Conservation (phyloP, 225 moss, liverwort and hornwort genomes). For the Pseudoscleropodium purum region DNA sequence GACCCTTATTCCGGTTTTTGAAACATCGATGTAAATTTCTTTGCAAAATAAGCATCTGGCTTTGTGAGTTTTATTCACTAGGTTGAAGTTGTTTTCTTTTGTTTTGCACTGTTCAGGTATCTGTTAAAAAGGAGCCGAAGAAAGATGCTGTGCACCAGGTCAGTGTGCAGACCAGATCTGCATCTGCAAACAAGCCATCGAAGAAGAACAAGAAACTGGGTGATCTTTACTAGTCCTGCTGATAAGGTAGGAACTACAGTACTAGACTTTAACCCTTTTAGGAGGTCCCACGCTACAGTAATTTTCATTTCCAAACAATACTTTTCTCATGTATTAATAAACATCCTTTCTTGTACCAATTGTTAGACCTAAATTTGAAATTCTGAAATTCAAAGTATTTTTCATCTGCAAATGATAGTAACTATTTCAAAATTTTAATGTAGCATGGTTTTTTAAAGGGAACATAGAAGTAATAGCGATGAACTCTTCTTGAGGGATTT, state of each 20-base stretch:
- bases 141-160: slow-evolving; percentile 18
- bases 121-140: slow-evolving; percentile 19
- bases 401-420: not conserved
- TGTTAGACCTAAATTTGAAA: not conserved
- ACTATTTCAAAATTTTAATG: not conserved
- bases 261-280: not conserved
- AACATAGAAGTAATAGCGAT: not conserved
- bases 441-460: not conserved
- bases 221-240: slow-evolving; percentile 24
- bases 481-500: not conserved
- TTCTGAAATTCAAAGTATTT: not conserved
- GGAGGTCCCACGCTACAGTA: not conserved
- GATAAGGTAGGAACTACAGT: not conserved
- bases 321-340: no score
- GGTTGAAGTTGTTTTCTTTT: not conserved
- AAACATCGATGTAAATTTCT: not conserved
- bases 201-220: slow-evolving; percentile 41
- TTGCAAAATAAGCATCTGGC: not conserved
- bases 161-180: slow-evolving; percentile 18
- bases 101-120: not conserved
- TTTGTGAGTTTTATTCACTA: not conserved
- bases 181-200: slow-evolving; percentile 5
- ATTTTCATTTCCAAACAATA: not conserved
- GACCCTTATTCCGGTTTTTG: no score
- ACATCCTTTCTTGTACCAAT: not conserved